Evolutionary conservation across 2,329 filamentous ascomycete species (phyloP), one percentile per base, ranked within the genome.

Genomic region (Cordyceps cicadae): DNA sequence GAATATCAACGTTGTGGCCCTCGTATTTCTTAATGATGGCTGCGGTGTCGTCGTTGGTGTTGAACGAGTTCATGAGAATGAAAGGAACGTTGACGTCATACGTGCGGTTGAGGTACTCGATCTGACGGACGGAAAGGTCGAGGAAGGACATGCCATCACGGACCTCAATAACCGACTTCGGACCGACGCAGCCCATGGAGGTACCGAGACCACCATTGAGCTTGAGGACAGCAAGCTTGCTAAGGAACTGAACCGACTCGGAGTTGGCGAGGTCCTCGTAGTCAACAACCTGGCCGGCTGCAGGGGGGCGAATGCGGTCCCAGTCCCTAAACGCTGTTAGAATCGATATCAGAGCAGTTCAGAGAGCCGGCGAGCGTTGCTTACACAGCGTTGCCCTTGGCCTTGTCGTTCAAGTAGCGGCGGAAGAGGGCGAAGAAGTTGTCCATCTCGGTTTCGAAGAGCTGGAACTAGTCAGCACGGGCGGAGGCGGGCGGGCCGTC

Each of bases 1-100:
- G 83, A 76, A 99, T 97, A 74, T 99, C 94, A 72, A 99, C 95
- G 76, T 97, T 97, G 86, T 99, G 94, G 66, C 94, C 94, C 81
- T 99, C 93, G 80, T 97, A 99, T 83, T 99, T 99, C 87, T 99
- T 99, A 83, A 99, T 99, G 79, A 99, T 99, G 78, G 91, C 92
- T 65, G 92, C 92, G 56, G 94, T 99, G 74, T 99, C 94, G 70
- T 93, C 86, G 76, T 99, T 92, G 74, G 94, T 99, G 86, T 99
- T 99, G 89, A 99, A 99, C 60, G 94, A 97, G 87, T 99, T 99
- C 94, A 99, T 99, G 70, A 99, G 87, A 68, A 99, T 87, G 77
- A 99, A 97, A 54, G 94, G 94, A 39, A 99, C 94, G 74, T 97
- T 97, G 76, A 95, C 91, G 69, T 89, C 85, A 81, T 97, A 97